Percentiles rank a stretch among this genome's conserved stretches.
These are phyloP conservation scores for Asterionellopsis glacialis DNA, from an alignment of 108 stramenopile genomes.

Conservation along the genomic window DNA sequence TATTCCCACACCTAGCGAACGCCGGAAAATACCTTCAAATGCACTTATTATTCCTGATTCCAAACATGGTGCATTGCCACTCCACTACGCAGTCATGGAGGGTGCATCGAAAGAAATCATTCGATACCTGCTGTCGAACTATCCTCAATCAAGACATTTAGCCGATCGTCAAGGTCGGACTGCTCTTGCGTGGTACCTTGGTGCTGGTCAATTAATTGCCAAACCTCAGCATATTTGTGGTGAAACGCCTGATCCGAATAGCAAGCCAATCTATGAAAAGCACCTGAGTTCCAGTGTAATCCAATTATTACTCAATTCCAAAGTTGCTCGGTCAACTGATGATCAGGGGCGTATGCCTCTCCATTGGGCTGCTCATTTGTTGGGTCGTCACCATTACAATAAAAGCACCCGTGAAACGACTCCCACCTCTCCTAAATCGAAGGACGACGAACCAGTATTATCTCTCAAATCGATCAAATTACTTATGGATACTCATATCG, in stretches of 20 bases:
- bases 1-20: constrained; percentile 25
- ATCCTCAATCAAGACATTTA: constrained; percentile 24
- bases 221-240: constrained; percentile 30
- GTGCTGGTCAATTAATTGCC: constrained; percentile 23
- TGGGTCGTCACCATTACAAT: constrained; percentile 8
- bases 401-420: neutral
- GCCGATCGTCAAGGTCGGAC: constrained; percentile 38
- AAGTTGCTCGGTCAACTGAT: constrained; percentile 34
- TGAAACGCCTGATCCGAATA: constrained; percentile 36
- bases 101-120: constrained; percentile 38
- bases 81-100: constrained; percentile 57
- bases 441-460: constrained; percentile 10
- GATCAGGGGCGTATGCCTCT: constrained; percentile 34
- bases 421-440: constrained; percentile 4
- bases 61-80: constrained; percentile 39
- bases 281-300: constrained; percentile 20
- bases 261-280: constrained; percentile 18
- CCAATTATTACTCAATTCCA: constrained; percentile 27
- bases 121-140: constrained; percentile 19
- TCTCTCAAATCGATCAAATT: constrained; percentile 30
- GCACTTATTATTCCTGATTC: constrained; percentile 42
- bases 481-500: constrained; percentile 35
- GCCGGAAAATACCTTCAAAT: constrained; percentile 20
- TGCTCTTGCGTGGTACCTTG: constrained; percentile 48
- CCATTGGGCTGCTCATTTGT: constrained; percentile 47